phyloP scores from a whole-genome alignment of 768 basidiomycete genomes.

The Mycena polygramma region DNA sequence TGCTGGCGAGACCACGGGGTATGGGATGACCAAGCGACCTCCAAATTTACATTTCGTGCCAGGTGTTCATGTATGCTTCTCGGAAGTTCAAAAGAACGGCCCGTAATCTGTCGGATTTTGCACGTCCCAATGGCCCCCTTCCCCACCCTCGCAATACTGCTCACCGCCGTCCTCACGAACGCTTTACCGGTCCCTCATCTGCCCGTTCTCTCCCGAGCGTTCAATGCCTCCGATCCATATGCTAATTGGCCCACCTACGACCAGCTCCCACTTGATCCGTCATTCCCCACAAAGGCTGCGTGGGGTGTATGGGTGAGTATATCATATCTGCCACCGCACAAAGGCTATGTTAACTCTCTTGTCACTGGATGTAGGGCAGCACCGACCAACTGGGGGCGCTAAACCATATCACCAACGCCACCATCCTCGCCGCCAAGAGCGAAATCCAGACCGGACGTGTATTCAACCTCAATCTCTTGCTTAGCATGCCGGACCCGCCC shows the following conservation, averaged over 20 bases:
- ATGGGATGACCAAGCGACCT: no score
- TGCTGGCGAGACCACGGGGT: no score
- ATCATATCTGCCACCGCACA: no score
- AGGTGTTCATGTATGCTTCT: no score
- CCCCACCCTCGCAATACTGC: background rate
- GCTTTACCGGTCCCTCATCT: constrained; percentile 1
- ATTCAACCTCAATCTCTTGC: constrained; percentile 25
- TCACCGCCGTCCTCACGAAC: background rate
- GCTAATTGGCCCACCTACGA: constrained; percentile 34
- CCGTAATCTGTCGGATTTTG: background rate
- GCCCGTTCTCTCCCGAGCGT: constrained; percentile 6
- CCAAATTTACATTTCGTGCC: no score
- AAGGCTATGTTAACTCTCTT: background rate
- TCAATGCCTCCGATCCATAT: constrained; percentile 21
- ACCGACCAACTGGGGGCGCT: constrained; percentile 30
- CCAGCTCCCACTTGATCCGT: constrained; percentile 29
- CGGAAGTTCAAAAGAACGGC: background rate
- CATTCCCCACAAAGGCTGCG: constrained; percentile 32
- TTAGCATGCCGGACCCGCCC: constrained; percentile 29
- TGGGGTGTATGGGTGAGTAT: constrained; percentile 34
- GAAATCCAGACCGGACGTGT: constrained; percentile 23
- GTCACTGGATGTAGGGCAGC: constrained; percentile 6
- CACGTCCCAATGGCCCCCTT: constrained; percentile 12
- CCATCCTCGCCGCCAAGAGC: constrained; percentile 25
- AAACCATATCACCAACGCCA: constrained; percentile 30